phyloP scores from a whole-genome alignment of 352 stramenopile species.

The Globisporangium uncinulatum region DNA sequence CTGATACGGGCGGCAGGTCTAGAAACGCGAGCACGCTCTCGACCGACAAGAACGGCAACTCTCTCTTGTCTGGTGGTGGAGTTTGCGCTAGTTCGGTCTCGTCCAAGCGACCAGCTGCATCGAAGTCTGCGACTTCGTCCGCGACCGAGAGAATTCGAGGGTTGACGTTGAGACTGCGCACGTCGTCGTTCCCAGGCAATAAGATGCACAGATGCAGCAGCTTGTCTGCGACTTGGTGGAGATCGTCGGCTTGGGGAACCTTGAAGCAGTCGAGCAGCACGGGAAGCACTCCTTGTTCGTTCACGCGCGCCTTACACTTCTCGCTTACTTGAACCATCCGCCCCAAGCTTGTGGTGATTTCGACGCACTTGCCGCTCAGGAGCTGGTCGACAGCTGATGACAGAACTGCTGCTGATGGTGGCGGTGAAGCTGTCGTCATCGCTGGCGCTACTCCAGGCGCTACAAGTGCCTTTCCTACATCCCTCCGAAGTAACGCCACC shows the following conservation, averaged over 20 bases:
- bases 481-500: conserved; percentile 30
- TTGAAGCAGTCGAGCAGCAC: conserved; percentile 40
- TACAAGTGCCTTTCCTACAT: conserved; percentile 21
- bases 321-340: conserved; percentile 41
- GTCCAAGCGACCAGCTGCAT: neutral
- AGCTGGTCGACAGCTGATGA: conserved; percentile 20
- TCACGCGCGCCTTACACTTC: conserved; percentile 30
- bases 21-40: conserved; percentile 32
- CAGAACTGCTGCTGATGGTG: conserved; percentile 13
- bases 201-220: conserved; percentile 41
- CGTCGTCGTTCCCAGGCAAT: neutral
- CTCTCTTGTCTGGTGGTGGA: neutral
- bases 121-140: conserved; percentile 1
- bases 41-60: conserved; percentile 16
- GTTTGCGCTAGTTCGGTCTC: conserved; percentile 8
- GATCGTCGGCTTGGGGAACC: conserved; percentile 17
- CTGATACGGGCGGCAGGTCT: conserved; percentile 15
- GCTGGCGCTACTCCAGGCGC: conserved; percentile 16
- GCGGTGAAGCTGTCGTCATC: conserved; percentile 11
- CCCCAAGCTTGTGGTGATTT: conserved; percentile 38
- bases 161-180: conserved; percentile 5
- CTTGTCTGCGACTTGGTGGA: conserved; percentile 57
- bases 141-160: conserved; percentile 15
- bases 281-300: conserved; percentile 25
- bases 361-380: conserved; percentile 19